Percentiles rank a stretch among this genome's conserved stretches.
Evolutionary conservation across 768 basidiomycete species (phyloP).

Genomic region (Roridomyces roridus): DNA sequence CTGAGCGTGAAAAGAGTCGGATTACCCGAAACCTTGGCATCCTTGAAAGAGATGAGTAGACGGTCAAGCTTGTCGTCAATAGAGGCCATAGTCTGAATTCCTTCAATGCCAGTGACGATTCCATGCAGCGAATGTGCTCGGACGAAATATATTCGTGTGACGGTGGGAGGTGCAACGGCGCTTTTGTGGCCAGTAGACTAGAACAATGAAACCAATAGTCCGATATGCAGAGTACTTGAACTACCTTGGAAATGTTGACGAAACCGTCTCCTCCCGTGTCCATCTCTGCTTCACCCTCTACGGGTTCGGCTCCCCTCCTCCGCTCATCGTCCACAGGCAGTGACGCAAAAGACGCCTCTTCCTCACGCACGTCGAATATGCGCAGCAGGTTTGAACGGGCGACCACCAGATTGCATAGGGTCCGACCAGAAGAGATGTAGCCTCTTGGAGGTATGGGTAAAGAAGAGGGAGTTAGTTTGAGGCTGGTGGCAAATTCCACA

Average conservation of each 20-base stretch:
- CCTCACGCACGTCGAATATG: constrained; percentile 87
- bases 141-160: constrained; percentile 77
- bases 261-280: constrained; percentile 80
- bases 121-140: constrained; percentile 87
- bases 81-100: constrained; percentile 78
- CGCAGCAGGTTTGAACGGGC: constrained; percentile 84
- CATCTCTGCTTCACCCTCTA: constrained; percentile 82
- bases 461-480: constrained; percentile 73
- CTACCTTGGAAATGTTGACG: constrained; percentile 83
- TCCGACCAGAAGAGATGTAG: constrained; percentile 52
- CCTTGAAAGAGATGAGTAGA: constrained; percentile 90
- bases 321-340: constrained; percentile 65
- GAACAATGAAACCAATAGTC: constrained; percentile 35
- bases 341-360: constrained; percentile 60
- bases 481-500: constrained; percentile 78
- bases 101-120: constrained; percentile 83
- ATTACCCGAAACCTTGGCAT: constrained; percentile 78
- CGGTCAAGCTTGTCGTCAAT: constrained; percentile 85
- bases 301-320: constrained; percentile 72
- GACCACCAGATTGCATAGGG: constrained; percentile 87
- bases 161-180: constrained; percentile 53
- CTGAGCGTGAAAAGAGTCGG: neutral
- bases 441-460: constrained; percentile 40
- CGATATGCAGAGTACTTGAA: constrained; percentile 33
- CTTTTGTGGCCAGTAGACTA: constrained; percentile 62